Evolutionary conservation across 345 rosid species (phyloP).

Genomic region (Eucalyptus polybractea): DNA sequence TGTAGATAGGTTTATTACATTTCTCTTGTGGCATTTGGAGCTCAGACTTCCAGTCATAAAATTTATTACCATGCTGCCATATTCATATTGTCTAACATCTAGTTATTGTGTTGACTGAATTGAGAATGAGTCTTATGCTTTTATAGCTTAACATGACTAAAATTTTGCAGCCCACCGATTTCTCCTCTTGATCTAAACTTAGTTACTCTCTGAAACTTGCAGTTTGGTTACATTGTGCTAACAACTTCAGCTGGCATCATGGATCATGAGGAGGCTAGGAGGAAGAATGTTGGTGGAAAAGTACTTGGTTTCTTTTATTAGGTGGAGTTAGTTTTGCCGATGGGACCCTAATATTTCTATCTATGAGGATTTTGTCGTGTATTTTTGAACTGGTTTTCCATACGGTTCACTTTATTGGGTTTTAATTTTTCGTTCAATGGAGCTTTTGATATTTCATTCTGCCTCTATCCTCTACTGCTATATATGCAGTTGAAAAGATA

Average conservation of each 20-base stretch:
- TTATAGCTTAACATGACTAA: background rate
- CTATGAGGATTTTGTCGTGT: background rate
- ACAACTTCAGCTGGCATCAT: constrained; percentile 42
- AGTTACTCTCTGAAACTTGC: background rate
- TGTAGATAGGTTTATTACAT: background rate
- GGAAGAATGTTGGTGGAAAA: constrained; percentile 43
- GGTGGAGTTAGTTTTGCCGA: background rate
- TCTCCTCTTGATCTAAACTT: background rate
- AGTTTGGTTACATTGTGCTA: constrained; percentile 40
- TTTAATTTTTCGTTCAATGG: background rate
- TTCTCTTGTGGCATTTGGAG: background rate
- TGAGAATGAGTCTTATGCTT: background rate
- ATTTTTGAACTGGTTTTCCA: background rate
- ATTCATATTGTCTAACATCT: background rate
- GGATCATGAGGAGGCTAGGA: constrained; percentile 47
- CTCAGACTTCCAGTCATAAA: background rate
- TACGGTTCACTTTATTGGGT: background rate
- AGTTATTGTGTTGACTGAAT: background rate
- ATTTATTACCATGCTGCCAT: background rate
- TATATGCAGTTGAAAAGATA: background rate
- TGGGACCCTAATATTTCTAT: background rate
- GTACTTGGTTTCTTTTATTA: constrained; percentile 40
- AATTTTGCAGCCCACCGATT: background rate
- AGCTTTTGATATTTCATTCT: background rate
- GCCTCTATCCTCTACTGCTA: background rate